Evolutionary conservation across 2,329 filamentous ascomycete genomes (phyloP).

Genomic region (Cercospora citrullina): DNA sequence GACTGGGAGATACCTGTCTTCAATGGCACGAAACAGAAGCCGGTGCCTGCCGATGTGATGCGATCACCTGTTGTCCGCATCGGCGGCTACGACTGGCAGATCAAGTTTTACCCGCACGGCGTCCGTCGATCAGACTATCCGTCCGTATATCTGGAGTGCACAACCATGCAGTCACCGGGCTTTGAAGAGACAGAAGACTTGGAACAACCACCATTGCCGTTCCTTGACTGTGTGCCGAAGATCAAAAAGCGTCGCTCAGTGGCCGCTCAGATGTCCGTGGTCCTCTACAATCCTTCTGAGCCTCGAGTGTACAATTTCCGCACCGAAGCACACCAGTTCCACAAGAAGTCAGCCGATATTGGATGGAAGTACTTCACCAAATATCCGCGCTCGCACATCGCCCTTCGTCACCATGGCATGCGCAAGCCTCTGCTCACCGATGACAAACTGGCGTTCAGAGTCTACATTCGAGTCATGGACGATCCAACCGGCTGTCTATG

Average conservation of each 20-base stretch:
- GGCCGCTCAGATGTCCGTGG: constrained; percentile 62
- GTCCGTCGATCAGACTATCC: constrained; percentile 57
- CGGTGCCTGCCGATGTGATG: constrained; percentile 60
- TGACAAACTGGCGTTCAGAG: constrained; percentile 62
- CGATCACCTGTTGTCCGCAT: constrained; percentile 57
- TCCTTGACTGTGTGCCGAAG: constrained; percentile 26
- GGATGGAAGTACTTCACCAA: constrained; percentile 62
- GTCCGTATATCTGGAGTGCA: constrained; percentile 63
- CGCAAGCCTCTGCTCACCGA: constrained; percentile 60
- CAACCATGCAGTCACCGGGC: constrained; percentile 44
- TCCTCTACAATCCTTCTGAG: constrained; percentile 64
- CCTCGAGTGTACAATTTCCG: constrained; percentile 59
- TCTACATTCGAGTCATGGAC: constrained; percentile 61
- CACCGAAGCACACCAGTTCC: constrained; percentile 61
- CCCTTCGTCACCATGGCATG: constrained; percentile 57
- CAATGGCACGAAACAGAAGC: constrained; percentile 61
- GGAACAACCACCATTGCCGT: constrained; percentile 33
- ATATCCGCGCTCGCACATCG: constrained; percentile 59
- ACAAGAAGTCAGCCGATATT: constrained; percentile 59
- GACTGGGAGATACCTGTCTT: constrained; percentile 60
- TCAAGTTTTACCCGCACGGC: constrained; percentile 65
- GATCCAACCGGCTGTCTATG: constrained; percentile 62
- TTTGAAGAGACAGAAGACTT: constrained; percentile 32
- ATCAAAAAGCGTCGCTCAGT: constrained; percentile 46
- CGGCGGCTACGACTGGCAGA: constrained; percentile 63